These are phyloP conservation scores for Physocladia obscura DNA, from an alignment of 192 early-diverging fungal genomes.

Conservation along the genomic window DNA sequence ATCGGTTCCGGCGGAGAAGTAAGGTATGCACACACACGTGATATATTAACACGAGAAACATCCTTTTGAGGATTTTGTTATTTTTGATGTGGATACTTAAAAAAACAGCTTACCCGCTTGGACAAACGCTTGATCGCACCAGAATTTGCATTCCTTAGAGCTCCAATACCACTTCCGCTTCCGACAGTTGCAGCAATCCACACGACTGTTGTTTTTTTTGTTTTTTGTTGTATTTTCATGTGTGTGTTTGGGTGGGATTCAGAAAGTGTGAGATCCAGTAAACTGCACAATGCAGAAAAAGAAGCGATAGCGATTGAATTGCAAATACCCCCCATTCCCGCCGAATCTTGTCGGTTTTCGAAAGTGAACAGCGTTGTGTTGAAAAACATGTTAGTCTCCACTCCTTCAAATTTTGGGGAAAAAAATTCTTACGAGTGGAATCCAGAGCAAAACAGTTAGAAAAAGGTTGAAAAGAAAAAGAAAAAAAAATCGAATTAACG, in stretches of 20 bases:
- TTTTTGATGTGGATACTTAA: neutral
- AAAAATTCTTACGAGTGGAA: too few species aligned
- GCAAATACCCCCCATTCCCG: slow-evolving; percentile 10
- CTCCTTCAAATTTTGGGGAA: too few species aligned
- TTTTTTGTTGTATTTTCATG: neutral
- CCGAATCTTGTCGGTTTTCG: neutral
- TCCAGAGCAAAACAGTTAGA: too few species aligned
- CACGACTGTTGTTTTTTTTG: neutral
- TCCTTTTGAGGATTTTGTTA: neutral
- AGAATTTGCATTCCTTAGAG: too few species aligned
- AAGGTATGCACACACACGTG: neutral
- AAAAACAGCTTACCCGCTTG: neutral
- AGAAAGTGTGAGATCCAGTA: too few species aligned
- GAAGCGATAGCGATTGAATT: neutral
- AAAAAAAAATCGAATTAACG: too few species aligned
- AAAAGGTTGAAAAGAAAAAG: too few species aligned
- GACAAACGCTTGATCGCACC: neutral
- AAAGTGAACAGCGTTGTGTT: too few species aligned
- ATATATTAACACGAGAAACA: neutral
- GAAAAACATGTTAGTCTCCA: too few species aligned
- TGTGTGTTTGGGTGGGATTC: too few species aligned
- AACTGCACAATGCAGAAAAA: neutral
- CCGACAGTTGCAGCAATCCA: neutral
- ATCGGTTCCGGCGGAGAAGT: neutral
- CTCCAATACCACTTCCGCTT: neutral